These are phyloP conservation scores for Angophora floribunda DNA, from an alignment of 345 rosid species.

Conservation along the genomic window DNA sequence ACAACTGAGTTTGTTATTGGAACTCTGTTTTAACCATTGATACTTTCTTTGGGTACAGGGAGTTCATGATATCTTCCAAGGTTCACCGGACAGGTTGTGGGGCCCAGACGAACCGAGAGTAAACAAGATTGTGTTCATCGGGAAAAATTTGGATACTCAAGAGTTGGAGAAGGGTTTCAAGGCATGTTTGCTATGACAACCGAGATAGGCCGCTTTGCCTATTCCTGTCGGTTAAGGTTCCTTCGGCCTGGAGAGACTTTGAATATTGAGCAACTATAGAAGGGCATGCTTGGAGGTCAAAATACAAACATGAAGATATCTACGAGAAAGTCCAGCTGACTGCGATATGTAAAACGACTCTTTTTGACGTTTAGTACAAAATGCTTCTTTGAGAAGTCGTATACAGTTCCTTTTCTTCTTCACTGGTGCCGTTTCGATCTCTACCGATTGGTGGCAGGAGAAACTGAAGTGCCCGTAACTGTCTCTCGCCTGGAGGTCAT, in stretches of 20 bases:
- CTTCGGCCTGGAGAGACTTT: neutral
- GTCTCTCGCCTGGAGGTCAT: neutral
- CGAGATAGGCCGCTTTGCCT: neutral
- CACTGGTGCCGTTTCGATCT: neutral
- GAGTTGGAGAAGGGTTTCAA: conserved; percentile 83
- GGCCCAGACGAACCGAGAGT: conserved; percentile 52
- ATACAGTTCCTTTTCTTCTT: neutral
- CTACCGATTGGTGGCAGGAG: neutral
- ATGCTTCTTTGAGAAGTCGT: neutral
- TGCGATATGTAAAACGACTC: neutral
- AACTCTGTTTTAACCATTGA: neutral
- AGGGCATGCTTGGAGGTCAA: neutral
- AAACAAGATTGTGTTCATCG: conserved; percentile 93
- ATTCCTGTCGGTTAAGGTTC: neutral
- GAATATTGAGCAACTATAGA: neutral
- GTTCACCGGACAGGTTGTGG: conserved; percentile 90
- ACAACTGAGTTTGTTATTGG: neutral
- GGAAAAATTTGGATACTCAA: conserved; percentile 68
- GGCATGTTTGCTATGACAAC: conserved; percentile 54
- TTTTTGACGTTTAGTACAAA: neutral
- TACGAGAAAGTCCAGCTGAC: neutral
- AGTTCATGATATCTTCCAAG: conserved; percentile 92
- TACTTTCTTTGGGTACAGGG: conserved; percentile 20
- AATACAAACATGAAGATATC: neutral
- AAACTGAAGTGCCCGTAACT: neutral